These are phyloP conservation scores for Hanseniaspora hatyaiensis DNA, from an alignment of 805 yeast species.

Conservation along the genomic window DNA sequence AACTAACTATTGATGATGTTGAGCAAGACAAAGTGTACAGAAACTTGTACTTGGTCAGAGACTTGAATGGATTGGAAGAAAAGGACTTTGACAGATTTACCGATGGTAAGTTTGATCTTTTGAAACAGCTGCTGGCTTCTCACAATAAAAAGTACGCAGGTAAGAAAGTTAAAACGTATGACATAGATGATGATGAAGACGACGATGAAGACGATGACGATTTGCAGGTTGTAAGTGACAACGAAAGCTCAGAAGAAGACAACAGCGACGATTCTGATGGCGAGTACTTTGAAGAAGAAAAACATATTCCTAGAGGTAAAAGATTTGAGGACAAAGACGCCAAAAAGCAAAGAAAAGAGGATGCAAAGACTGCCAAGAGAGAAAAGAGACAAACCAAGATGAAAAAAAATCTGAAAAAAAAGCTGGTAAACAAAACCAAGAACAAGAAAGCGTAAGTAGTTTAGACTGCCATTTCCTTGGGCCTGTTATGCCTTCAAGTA, in stretches of 20 bases:
- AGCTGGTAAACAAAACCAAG: conserved; percentile 48
- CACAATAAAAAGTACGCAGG: conserved; percentile 25
- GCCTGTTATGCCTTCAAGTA: no score
- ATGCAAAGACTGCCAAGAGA: conserved; percentile 62
- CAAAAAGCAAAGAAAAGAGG: conserved; percentile 62
- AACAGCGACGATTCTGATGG: conserved; percentile 26
- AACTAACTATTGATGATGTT: conserved; percentile 40
- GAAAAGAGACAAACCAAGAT: conserved; percentile 73
- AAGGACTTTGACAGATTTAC: conserved; percentile 72
- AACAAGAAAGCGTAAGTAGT: conserved; percentile 26
- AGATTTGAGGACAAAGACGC: conserved; percentile 67
- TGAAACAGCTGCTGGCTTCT: conserved; percentile 51
- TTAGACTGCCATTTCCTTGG: not conserved
- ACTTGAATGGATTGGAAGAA: conserved; percentile 76
- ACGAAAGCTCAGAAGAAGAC: conserved; percentile 23
- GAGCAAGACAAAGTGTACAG: conserved; percentile 83
- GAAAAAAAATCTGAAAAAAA: conserved; percentile 74
- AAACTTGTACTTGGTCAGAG: conserved; percentile 61
- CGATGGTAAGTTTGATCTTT: conserved; percentile 68
- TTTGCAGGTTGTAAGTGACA: conserved; percentile 24
- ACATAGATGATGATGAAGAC: conserved; percentile 27
- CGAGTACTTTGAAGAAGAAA: conserved; percentile 36
- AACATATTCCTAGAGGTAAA: conserved; percentile 48
- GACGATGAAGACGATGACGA: conserved; percentile 20
- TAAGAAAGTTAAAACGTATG: conserved; percentile 22